Evolutionary conservation across 148 eudicot genomes (phyloP).

Genomic region (Vaccinium darrowii): DNA sequence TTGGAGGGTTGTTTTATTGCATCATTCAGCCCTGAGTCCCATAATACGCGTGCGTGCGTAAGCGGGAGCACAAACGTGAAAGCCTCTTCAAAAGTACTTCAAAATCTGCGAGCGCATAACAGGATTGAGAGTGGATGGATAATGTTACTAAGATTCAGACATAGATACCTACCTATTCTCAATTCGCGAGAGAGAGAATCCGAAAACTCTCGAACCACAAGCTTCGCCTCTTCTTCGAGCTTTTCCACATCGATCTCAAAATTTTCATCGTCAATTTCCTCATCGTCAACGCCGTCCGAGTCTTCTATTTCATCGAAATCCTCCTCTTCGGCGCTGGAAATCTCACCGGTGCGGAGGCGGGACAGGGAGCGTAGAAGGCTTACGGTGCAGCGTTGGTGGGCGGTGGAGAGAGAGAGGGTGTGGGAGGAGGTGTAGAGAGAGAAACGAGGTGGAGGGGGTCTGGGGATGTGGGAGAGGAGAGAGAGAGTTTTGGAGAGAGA

Average conservation of each 20-base stretch:
- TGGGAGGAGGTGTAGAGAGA: slow-evolving; percentile 28
- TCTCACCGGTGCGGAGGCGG: slow-evolving; percentile 12
- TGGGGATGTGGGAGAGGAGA: not conserved
- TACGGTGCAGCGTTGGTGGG: slow-evolving; percentile 8
- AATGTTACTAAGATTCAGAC: no score
- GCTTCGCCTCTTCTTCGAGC: slow-evolving; percentile 68
- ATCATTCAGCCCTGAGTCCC: not conserved
- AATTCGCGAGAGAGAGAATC: slow-evolving; percentile 54
- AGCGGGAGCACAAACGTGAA: no score
- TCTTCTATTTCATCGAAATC: slow-evolving; percentile 13
- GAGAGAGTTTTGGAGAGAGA: slow-evolving; percentile 19
- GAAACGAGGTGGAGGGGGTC: slow-evolving; percentile 10
- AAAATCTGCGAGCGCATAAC: no score
- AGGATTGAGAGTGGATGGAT: no score
- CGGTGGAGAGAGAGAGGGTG: slow-evolving; percentile 22
- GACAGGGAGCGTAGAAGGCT: slow-evolving; percentile 25
- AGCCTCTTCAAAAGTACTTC: no score
- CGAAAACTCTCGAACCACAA: slow-evolving; percentile 54
- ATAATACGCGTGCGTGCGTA: no score
- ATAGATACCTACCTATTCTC: slow-evolving; percentile 59
- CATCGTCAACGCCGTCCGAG: not conserved
- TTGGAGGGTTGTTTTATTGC: not conserved
- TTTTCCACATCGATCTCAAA: slow-evolving; percentile 49
- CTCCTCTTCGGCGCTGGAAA: slow-evolving; percentile 1
- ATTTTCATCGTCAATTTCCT: slow-evolving; percentile 32